phyloP scores from a whole-genome alignment of 2,329 filamentous ascomycete genomes.

The Pseudocercospora eumusae region DNA sequence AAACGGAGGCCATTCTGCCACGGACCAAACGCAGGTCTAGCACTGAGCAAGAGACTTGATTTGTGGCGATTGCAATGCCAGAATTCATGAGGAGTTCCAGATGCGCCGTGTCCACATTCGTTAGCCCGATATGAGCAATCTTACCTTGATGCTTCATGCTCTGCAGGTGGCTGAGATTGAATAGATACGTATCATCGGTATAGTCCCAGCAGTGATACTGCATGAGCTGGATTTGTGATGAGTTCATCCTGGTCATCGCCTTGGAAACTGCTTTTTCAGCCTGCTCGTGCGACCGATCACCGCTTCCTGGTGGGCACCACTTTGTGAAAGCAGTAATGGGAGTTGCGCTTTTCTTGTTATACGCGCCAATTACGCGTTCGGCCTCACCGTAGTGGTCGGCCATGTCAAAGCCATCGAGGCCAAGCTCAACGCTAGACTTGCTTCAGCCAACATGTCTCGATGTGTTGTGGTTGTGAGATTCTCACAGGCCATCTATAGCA shows the following conservation, averaged over 20 bases:
- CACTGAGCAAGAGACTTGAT: constrained; percentile 10
- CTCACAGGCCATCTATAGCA: constrained; percentile 4
- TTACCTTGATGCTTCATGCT: not conserved
- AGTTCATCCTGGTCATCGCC: not conserved
- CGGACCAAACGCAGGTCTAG: not conserved
- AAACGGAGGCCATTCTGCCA: not conserved
- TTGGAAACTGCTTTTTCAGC: not conserved
- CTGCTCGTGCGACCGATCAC: not conserved
- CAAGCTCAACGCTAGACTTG: not conserved
- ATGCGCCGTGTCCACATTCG: constrained; percentile 5
- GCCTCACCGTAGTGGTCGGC: constrained; percentile 7
- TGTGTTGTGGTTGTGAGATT: no score
- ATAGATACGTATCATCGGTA: constrained; percentile 4
- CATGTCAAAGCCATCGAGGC: constrained; percentile 5
- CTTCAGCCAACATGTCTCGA: not conserved
- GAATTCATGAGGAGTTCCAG: constrained; percentile 3
- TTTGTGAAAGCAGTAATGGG: constrained; percentile 1
- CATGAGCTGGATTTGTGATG: not conserved
- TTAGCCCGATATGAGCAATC: constrained; percentile 5
- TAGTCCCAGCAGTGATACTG: constrained; percentile 12
- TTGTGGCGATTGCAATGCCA: constrained; percentile 7
- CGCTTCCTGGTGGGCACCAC: constrained; percentile 4
- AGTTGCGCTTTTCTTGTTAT: not conserved
- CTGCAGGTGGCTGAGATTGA: not conserved
- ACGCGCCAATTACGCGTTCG: not conserved